These are phyloP conservation scores for Neoboletus subvelutipes DNA, from an alignment of 768 basidiomycete genomes.

Conservation along the genomic window DNA sequence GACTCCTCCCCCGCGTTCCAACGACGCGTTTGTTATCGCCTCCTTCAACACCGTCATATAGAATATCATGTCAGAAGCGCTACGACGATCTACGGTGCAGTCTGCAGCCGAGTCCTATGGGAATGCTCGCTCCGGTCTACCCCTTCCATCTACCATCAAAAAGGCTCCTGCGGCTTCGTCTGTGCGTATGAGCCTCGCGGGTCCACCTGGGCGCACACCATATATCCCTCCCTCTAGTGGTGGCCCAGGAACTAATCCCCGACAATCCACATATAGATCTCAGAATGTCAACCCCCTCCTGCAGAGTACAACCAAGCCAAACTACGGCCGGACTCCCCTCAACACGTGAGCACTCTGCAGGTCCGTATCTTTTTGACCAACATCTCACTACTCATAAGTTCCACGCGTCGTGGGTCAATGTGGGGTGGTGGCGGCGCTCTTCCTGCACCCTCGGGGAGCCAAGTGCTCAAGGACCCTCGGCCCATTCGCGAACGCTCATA, in stretches of 20 bases:
- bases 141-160: conserved; percentile 73
- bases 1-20: not conserved
- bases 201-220: conserved; percentile 64
- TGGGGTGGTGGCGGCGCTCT: conserved; percentile 56
- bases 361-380: conserved; percentile 4
- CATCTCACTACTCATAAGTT: conserved; percentile 38
- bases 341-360: conserved; percentile 46
- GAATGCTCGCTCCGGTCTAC: conserved; percentile 61
- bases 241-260: conserved; percentile 49
- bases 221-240: conserved; percentile 38
- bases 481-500: conserved; percentile 76
- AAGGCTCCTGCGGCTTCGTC: conserved; percentile 50
- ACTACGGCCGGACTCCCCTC: conserved; percentile 72
- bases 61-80: conserved; percentile 43
- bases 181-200: conserved; percentile 72
- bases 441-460: conserved; percentile 50
- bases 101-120: conserved; percentile 49
- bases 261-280: conserved; percentile 68
- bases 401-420: conserved; percentile 72
- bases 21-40: not conserved
- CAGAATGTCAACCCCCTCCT: conserved; percentile 68
- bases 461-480: conserved; percentile 68
- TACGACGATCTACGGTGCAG: conserved; percentile 60
- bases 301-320: conserved; percentile 65
- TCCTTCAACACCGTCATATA: not conserved